Percentiles rank a stretch among this genome's conserved stretches.
Evolutionary conservation across 2,329 filamentous ascomycete species (phyloP).

Genomic region (Conoideocrella luteorostrata): DNA sequence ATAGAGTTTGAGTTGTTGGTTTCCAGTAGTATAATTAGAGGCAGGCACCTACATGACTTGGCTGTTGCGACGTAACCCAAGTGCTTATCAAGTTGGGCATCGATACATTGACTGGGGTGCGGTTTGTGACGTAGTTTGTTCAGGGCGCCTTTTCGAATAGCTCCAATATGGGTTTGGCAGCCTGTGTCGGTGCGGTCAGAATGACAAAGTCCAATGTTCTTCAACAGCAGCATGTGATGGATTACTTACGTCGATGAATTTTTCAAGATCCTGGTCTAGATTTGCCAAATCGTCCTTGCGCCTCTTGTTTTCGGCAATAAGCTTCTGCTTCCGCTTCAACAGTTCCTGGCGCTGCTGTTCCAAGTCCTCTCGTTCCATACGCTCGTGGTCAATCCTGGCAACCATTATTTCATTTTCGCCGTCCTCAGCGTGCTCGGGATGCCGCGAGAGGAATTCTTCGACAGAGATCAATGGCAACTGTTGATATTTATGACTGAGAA

Average conservation of each 20-base stretch:
- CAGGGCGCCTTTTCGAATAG: conserved; percentile 69
- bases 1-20: no score
- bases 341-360: conserved; percentile 79
- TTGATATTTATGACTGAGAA: conserved; percentile 74
- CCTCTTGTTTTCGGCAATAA: conserved; percentile 73
- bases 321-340: conserved; percentile 57
- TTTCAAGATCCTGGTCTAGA: conserved; percentile 85
- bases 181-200: conserved; percentile 38
- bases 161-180: conserved; percentile 81
- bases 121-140: conserved; percentile 10
- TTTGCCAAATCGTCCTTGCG: conserved; percentile 89
- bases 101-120: no score
- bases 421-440: conserved; percentile 66
- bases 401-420: conserved; percentile 81
- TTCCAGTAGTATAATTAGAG: no score
- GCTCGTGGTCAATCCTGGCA: conserved; percentile 85
- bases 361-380: conserved; percentile 72
- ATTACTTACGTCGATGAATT: conserved; percentile 74
- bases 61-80: no score
- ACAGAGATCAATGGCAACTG: conserved; percentile 77
- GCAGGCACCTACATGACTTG: no score
- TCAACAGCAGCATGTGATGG: neutral
- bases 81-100: no score
- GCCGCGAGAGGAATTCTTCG: conserved; percentile 70
- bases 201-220: neutral